A percentile compares a stretch with the other conserved stretches of the same genome.
These are phyloP conservation scores for Pseudevernia furfuracea DNA, from an alignment of 495 filamentous ascomycete species.

Conservation along the genomic window DNA sequence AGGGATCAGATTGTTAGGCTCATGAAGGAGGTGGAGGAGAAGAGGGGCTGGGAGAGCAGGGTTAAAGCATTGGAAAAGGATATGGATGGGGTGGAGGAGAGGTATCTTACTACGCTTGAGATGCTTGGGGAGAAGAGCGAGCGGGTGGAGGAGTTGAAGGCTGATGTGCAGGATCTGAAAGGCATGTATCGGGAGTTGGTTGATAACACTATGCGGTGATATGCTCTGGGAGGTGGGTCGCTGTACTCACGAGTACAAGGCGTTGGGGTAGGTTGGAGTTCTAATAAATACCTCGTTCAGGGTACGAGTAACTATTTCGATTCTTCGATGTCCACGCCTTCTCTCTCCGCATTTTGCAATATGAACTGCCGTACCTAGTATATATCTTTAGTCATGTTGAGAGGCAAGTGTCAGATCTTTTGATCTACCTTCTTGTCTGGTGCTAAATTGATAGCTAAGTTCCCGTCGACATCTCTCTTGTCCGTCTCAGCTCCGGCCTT, in stretches of 20 bases:
- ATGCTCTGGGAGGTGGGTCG: background rate
- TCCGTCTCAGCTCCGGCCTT: slow-evolving; percentile 79
- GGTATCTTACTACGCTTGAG: slow-evolving; percentile 87
- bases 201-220: slow-evolving; percentile 68
- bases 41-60: slow-evolving; percentile 49
- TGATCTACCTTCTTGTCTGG: slow-evolving; percentile 65
- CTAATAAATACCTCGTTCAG: slow-evolving; percentile 3
- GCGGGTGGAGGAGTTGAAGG: slow-evolving; percentile 77
- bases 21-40: slow-evolving; percentile 76
- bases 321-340: slow-evolving; percentile 61
- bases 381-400: background rate
- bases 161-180: slow-evolving; percentile 88
- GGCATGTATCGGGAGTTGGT: slow-evolving; percentile 89
- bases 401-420: background rate
- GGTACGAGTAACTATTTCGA: background rate
- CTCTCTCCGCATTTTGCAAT: slow-evolving; percentile 67
- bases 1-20: slow-evolving; percentile 80
- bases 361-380: slow-evolving; percentile 67
- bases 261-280: slow-evolving; percentile 4
- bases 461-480: slow-evolving; percentile 66
- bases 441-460: slow-evolving; percentile 68
- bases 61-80: slow-evolving; percentile 60
- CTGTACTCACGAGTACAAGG: background rate
- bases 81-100: slow-evolving; percentile 46
- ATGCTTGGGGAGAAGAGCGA: slow-evolving; percentile 97